Base-by-base conservation (phyloP, 306 rosid genomes). In the Malus fusca region DNA sequence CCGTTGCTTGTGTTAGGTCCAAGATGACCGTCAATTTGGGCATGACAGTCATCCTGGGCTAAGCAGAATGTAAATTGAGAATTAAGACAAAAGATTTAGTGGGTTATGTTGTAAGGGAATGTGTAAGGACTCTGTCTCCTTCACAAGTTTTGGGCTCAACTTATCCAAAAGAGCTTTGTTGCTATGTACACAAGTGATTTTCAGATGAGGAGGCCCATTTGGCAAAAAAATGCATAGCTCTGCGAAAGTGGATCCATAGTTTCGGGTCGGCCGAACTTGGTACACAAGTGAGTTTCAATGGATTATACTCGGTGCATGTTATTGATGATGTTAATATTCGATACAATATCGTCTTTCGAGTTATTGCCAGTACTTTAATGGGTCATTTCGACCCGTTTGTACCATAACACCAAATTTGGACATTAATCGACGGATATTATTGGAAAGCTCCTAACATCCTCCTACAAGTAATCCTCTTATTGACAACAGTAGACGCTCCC, bases 121-220 rank as follows among this genome's bases (percentile, higher is more conserved):
- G 61, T 21, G 55, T 15, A 51, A 30, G 2, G 40, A 33, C 35
- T 68, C 23, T 3, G 76, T 76, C 59, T 77, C 76, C 21, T 53
- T 82, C 2, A n/a, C 73, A 11, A 82, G 82, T 33, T 22, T 40
- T 18, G 8, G 69, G 22, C 79, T 79, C 63, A 82, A 28, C 28
- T 11, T 68, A 5, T 68, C 73, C 37, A 73, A 42, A 30, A 52
- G 13, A 19, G 40, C 51, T 52, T 52, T 77, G 56, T 31, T 21
- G 0, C 37, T 10, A 42, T 62, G 73, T 19, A 73, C 79, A 30
- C 72, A 67, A 37, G 79, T 73, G 25, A 77, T 73, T 56, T 28
- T 82, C 72, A 82, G 37, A 30, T 40, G 71, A 1, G 75, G 68
- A 51, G 70, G 52, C 28, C 43, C 78, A 31, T 66, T 21, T 53